phyloP scores from a whole-genome alignment of 108 stramenopile species.

The Cafeteria roenbergensis region DNA sequence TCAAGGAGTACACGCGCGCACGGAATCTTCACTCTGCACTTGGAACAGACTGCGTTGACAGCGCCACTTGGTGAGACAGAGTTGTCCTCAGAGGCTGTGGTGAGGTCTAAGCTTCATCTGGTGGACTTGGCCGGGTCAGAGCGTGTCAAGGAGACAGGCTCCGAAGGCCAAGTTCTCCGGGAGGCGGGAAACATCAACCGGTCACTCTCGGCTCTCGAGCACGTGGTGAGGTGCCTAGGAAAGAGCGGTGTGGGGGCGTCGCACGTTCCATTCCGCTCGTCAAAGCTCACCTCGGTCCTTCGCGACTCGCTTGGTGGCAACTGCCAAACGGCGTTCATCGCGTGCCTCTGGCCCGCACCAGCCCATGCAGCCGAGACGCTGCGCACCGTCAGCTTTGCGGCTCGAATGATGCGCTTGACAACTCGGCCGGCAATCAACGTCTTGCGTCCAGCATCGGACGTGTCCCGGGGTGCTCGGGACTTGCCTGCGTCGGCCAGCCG shows the following conservation, averaged over 20 bases:
- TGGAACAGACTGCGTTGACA: too few relatives aligned
- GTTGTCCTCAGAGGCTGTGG: too few relatives aligned
- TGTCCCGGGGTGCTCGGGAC: too few relatives aligned
- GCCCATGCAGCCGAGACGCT: too few relatives aligned
- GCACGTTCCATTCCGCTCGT: slow-evolving; percentile 47
- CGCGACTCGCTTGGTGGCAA: slow-evolving; percentile 30
- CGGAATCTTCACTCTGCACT: too few relatives aligned
- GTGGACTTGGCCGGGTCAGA: slow-evolving; percentile 95
- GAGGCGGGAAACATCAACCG: slow-evolving; percentile 98
- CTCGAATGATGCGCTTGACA: too few relatives aligned
- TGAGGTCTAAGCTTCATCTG: slow-evolving; percentile 64
- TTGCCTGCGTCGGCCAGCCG: too few relatives aligned
- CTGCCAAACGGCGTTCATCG: slow-evolving; percentile 34
- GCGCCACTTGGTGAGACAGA: too few relatives aligned
- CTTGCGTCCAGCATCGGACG: too few relatives aligned
- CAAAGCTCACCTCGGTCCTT: slow-evolving; percentile 39
- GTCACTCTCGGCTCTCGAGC: slow-evolving; percentile 83
- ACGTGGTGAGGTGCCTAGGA: slow-evolving; percentile 57
- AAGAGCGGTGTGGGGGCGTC: slow-evolving; percentile 49
- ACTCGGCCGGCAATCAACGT: too few relatives aligned
- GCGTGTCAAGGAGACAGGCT: slow-evolving; percentile 80
- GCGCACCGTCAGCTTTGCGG: too few relatives aligned
- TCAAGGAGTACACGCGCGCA: too few relatives aligned
- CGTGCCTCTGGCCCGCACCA: slow-evolving; percentile 23
- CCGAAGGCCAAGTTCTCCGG: slow-evolving; percentile 67